Percentiles rank a stretch among this genome's conserved stretches.
Conservation (phyloP, 2,329 filamentous ascomycete genomes). For the Sordariomycetes sp. region DNA sequence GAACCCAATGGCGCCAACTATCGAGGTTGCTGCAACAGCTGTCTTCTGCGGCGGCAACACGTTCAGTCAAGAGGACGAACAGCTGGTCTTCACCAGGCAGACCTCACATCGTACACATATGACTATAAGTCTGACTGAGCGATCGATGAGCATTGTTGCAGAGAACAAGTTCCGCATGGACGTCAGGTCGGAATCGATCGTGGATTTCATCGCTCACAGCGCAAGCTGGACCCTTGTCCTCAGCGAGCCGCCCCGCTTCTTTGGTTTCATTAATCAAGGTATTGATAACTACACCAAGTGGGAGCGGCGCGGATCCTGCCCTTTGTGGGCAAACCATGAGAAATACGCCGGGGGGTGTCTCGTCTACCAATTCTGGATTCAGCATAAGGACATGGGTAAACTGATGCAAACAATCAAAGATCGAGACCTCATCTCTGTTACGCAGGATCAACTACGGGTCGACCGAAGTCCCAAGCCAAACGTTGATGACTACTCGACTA, state of each 20-base stretch:
- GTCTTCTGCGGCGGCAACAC: background rate
- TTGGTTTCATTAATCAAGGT: constrained; percentile 13
- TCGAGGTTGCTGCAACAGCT: background rate
- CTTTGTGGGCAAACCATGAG: constrained; percentile 15
- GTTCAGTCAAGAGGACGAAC: constrained; percentile 7
- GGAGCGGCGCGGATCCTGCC: constrained; percentile 20
- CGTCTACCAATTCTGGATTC: constrained; percentile 30
- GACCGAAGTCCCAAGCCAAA: constrained; percentile 2
- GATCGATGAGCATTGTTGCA: constrained; percentile 29
- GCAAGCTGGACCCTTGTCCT: constrained; percentile 43
- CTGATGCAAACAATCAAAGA: constrained; percentile 10
- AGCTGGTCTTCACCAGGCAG: constrained; percentile 35
- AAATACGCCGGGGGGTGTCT: constrained; percentile 29
- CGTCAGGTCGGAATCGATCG: constrained; percentile 38
- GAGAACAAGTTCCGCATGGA: constrained; percentile 24
- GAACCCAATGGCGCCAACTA: constrained; percentile 10
- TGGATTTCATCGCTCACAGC: constrained; percentile 30
- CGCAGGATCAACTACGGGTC: constrained; percentile 12
- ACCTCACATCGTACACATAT: constrained; percentile 16
- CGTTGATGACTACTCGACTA: constrained; percentile 9
- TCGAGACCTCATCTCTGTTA: constrained; percentile 14
- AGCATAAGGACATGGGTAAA: constrained; percentile 13
- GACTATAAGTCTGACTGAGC: constrained; percentile 31
- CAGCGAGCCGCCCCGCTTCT: constrained; percentile 40
- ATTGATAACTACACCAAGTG: constrained; percentile 5